Conservation (phyloP, 2,329 filamentous ascomycete genomes). For the Diplodia intermedia region DNA sequence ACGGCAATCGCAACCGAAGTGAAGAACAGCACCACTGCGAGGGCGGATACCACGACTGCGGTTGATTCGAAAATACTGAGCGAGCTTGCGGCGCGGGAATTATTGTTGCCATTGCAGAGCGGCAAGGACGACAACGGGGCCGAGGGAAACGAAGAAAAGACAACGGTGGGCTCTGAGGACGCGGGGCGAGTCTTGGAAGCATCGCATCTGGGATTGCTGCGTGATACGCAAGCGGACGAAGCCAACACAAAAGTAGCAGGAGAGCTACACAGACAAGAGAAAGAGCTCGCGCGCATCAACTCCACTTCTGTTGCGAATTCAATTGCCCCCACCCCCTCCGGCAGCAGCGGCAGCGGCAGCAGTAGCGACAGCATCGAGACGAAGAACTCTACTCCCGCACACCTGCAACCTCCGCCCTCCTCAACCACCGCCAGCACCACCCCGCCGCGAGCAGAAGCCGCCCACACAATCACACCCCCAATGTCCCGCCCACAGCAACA, state of each 20-base stretch:
- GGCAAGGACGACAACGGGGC: no score
- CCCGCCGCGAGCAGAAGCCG: no score
- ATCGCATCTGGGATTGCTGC: neutral
- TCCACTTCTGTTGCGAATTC: neutral
- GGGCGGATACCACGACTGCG: neutral
- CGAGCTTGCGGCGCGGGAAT: conserved; percentile 5
- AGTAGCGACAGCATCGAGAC: neutral
- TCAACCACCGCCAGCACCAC: neutral
- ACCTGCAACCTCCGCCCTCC: neutral
- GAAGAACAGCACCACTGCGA: neutral
- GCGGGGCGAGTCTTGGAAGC: neutral
- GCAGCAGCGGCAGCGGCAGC: neutral
- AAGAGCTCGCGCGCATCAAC: neutral
- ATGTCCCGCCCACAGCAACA: neutral
- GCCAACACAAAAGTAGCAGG: neutral
- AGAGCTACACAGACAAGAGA: neutral
- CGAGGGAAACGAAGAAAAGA: neutral
- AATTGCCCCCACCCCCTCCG: neutral
- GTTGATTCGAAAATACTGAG: conserved; percentile 10
- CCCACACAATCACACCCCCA: neutral
- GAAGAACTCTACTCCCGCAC: neutral
- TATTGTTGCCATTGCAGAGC: neutral
- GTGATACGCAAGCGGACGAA: neutral
- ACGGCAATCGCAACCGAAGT: neutral
- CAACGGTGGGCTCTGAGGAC: neutral